A percentile compares a stretch with the other conserved stretches of the same genome.
phyloP scores from a whole-genome alignment of 2,329 filamentous ascomycete species.

The Pseudogymnoascus verrucosus region DNA sequence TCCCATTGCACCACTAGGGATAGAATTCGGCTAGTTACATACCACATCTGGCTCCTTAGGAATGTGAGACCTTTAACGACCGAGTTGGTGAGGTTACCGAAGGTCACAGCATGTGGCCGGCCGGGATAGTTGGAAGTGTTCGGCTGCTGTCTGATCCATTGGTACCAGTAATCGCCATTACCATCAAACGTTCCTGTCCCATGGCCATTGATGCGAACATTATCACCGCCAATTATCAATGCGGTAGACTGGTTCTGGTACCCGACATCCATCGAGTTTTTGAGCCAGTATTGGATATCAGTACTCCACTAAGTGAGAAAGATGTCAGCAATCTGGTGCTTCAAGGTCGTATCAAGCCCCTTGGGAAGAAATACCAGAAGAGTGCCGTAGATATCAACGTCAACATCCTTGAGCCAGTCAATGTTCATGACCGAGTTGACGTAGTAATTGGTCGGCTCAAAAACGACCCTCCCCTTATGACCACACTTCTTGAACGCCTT shows the following conservation, averaged over 20 bases:
- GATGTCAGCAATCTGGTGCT: not conserved
- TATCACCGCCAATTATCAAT: slow-evolving; percentile 46
- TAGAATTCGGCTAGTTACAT: slow-evolving; percentile 7
- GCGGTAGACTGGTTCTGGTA: slow-evolving; percentile 50
- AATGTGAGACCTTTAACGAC: slow-evolving; percentile 41
- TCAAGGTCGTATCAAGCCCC: not conserved
- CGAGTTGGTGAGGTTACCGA: slow-evolving; percentile 41
- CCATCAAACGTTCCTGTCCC: slow-evolving; percentile 48
- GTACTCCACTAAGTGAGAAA: slow-evolving; percentile 30
- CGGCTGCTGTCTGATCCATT: slow-evolving; percentile 31
- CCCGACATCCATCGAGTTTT: slow-evolving; percentile 40
- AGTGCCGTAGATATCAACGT: slow-evolving; percentile 30
- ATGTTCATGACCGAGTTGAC: slow-evolving; percentile 39
- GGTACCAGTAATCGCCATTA: slow-evolving; percentile 54
- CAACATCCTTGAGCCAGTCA: slow-evolving; percentile 33
- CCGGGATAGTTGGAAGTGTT: slow-evolving; percentile 38
- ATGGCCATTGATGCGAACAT: slow-evolving; percentile 41
- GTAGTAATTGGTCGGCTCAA: slow-evolving; percentile 36
- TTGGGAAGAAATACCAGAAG: not conserved
- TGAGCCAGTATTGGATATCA: slow-evolving; percentile 45
- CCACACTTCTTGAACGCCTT: slow-evolving; percentile 35
- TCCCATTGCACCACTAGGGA: not conserved
- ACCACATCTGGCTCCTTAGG: slow-evolving; percentile 53
- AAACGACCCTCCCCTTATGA: slow-evolving; percentile 32
- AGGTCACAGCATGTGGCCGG: slow-evolving; percentile 45